Conservation (phyloP, 1,284 basidiomycete species). For the Ceratobasidium theobromae region DNA sequence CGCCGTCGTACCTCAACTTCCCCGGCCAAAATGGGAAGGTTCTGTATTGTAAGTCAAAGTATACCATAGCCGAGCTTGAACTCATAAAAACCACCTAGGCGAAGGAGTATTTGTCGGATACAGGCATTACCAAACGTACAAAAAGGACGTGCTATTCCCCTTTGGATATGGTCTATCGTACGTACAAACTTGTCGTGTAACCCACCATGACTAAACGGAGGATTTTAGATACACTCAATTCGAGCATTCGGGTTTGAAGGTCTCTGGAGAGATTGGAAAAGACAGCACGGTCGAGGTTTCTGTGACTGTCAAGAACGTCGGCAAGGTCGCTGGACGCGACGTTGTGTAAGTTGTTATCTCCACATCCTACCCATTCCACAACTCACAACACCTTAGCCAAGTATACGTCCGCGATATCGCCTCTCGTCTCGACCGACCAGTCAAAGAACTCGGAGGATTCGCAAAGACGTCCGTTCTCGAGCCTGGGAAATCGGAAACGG, state of each 20-base stretch:
- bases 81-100: conserved; percentile 11
- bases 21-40: conserved; percentile 34
- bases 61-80: too few species aligned
- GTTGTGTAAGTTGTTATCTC: conserved; percentile 35
- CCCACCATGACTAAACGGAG: not conserved
- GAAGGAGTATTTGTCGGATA: conserved; percentile 38
- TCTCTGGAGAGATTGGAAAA: conserved; percentile 17
- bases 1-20: conserved; percentile 36
- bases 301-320: conserved; percentile 45
- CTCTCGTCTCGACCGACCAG: conserved; percentile 41
- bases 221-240: conserved; percentile 17
- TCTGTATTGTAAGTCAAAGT: conserved; percentile 17
- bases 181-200: not conserved
- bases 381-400: conserved; percentile 31
- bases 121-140: conserved; percentile 35
- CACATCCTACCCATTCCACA: not conserved
- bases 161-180: conserved; percentile 37
- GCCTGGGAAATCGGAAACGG: conserved; percentile 40
- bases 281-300: conserved; percentile 36
- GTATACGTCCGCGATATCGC: conserved; percentile 42
- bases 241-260: conserved; percentile 31
- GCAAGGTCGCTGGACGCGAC: conserved; percentile 41
- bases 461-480: conserved; percentile 41
- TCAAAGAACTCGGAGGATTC: conserved; percentile 42
- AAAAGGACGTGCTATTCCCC: conserved; percentile 37